These are phyloP conservation scores for Alternaria alternata DNA, from an alignment of 2,329 filamentous ascomycete genomes.

Conservation along the genomic window DNA sequence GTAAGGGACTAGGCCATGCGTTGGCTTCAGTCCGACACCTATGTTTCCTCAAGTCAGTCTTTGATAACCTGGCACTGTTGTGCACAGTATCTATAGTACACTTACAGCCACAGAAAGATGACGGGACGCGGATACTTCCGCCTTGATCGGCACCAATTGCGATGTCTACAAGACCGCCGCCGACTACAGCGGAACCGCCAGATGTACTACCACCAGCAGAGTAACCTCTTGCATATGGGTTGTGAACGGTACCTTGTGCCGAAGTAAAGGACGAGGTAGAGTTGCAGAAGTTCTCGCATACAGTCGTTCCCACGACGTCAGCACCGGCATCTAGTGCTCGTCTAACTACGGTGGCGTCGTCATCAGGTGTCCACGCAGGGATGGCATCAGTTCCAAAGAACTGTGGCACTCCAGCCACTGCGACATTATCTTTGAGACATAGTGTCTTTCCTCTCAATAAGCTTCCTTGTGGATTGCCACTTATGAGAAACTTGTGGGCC, in stretches of 20 bases:
- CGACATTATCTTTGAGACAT: constrained; percentile 64
- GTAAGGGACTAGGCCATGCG: constrained; percentile 60
- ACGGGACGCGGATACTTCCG: constrained; percentile 50
- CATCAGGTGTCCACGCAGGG: constrained; percentile 57
- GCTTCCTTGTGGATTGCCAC: constrained; percentile 34
- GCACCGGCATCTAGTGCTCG: constrained; percentile 61
- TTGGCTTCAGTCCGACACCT: constrained; percentile 54
- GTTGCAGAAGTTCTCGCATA: constrained; percentile 64
- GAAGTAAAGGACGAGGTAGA: constrained; percentile 59
- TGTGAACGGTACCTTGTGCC: constrained; percentile 49
- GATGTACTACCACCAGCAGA: constrained; percentile 59
- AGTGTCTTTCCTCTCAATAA: constrained; percentile 54
- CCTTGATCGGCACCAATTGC: constrained; percentile 53
- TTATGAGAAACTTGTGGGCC: constrained; percentile 61
- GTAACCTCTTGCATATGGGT: constrained; percentile 57
- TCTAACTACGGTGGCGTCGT: constrained; percentile 64
- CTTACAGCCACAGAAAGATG: constrained; percentile 47
- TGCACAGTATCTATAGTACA: neutral
- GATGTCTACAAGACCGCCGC: constrained; percentile 48
- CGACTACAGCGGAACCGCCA: constrained; percentile 56
- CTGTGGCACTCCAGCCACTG: constrained; percentile 63
- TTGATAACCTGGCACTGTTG: neutral
- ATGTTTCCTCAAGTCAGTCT: neutral
- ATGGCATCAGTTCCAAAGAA: constrained; percentile 62
- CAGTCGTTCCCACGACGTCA: constrained; percentile 59